Base-by-base conservation (phyloP, 306 rosid genomes). In the Malus sylvestris region DNA sequence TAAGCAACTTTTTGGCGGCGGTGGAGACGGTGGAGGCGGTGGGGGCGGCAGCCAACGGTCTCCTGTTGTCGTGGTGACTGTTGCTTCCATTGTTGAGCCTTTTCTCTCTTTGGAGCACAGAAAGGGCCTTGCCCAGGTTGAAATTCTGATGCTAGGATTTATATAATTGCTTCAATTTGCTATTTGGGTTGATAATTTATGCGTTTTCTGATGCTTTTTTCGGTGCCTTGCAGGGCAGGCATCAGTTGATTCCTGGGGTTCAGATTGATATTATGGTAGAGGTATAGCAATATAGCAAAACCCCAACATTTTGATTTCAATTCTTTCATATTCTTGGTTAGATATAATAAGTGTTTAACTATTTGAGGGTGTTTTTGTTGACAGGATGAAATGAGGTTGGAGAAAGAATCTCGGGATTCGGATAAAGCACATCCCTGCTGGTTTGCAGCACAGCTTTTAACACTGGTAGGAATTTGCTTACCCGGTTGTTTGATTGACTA, bases 31-130 rank as follows among this genome's bases (percentile, higher is more conserved):
- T 33, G 38, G 38, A 33, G 87, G 88, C 67, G 83, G 27, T 33
- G 68, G 67, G 67, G 87, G 89, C 60, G 83, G 57, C 4, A 55
- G 77, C 76, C 84, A 72, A 81, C 82, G 75, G 79, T 87, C 70
- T 77, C 88, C 78, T 80, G 83, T 76, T 4, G 80, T 95, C 83
- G 86, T 90, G 85, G 76, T 92, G 73, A 92, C 98, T 0, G 90
- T 87, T 78, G 93, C 98, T 40, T 95, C 98, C 10, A 69, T 89
- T 85, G 89, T 95, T 82, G 98, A 95, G 83, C 98, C 98, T 69
- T 95, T 90, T 82, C 84, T 92, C 52, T 72, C 97, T 29, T 80
- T 64, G 80, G 83, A 85, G 35, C 90, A 90, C 18, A 84, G 95
- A 86, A 78, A 89, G 64, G 84, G 49, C 35, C 61, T 87, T 80